A percentile compares a stretch with the other conserved stretches of the same genome.
phyloP scores from a whole-genome alignment of 805 yeast species.

The Wickerhamiella australiensis region DNA sequence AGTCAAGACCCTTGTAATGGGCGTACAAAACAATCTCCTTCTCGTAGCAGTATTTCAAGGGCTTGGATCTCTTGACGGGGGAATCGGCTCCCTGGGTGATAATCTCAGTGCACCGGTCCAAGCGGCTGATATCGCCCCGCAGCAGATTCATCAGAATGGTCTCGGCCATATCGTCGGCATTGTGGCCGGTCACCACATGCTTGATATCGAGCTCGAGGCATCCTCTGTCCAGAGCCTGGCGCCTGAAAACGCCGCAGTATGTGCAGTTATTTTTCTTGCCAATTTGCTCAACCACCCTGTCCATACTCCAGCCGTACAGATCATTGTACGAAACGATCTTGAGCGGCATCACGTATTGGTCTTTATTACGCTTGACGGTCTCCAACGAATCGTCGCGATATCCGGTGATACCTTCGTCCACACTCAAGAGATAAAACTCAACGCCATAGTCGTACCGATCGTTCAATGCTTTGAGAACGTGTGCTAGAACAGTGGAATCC shows the following conservation, averaged over 20 bases:
- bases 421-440: conserved; percentile 67
- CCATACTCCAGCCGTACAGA: conserved; percentile 96
- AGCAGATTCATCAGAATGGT: conserved; percentile 89
- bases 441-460: conserved; percentile 82
- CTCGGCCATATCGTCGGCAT: conserved; percentile 99
- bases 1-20: conserved; percentile 87
- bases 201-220: conserved; percentile 72
- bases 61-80: conserved; percentile 87
- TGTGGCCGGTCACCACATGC: conserved; percentile 96
- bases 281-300: conserved; percentile 87
- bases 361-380: conserved; percentile 85
- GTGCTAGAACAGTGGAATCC: conserved; percentile 91
- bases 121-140: conserved; percentile 90
- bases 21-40: conserved; percentile 97
- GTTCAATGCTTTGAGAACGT: conserved; percentile 72
- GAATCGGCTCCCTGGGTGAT: conserved; percentile 71
- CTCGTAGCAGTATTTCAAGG: conserved; percentile 90
- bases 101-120: conserved; percentile 78
- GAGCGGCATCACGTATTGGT: conserved; percentile 68
- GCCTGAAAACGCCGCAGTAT: conserved; percentile 91
- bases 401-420: conserved; percentile 96
- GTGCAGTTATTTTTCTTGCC: conserved; percentile 93
- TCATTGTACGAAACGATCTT: conserved; percentile 78
- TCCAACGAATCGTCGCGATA: conserved; percentile 95
- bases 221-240: conserved; percentile 95